phyloP scores from a whole-genome alignment of 1,284 basidiomycete species.

The Moesziomyces sp. region DNA sequence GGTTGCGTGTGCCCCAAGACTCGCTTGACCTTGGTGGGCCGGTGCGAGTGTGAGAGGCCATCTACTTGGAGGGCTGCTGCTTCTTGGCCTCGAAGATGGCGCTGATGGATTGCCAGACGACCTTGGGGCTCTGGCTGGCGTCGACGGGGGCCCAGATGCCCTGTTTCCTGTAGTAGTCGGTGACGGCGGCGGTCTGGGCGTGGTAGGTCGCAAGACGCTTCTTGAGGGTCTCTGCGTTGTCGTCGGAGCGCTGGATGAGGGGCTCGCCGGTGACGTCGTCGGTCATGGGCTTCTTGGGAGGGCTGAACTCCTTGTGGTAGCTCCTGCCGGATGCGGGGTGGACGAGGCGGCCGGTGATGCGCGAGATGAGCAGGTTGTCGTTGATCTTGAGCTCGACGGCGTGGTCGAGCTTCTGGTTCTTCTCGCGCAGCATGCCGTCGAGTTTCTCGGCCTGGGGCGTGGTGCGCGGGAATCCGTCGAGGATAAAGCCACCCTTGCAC shows the following conservation, averaged over 20 bases:
- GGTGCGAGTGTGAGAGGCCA: neutral
- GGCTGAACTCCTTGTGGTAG: constrained; percentile 95
- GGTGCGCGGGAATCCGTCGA: constrained; percentile 98
- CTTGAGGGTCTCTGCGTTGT: constrained; percentile 80
- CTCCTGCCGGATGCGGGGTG: constrained; percentile 88
- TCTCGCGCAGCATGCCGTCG: constrained; percentile 83
- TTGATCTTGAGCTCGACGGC: constrained; percentile 92
- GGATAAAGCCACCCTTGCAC: constrained; percentile 95
- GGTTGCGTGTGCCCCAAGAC: neutral
- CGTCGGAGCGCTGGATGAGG: constrained; percentile 73
- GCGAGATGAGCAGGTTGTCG: constrained; percentile 93
- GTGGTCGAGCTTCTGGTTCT: constrained; percentile 85
- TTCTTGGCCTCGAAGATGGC: constrained; percentile 66
- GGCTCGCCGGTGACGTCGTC: constrained; percentile 97
- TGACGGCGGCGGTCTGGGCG: constrained; percentile 90
- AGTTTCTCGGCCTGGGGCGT: constrained; percentile 98
- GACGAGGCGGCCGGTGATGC: constrained; percentile 94
- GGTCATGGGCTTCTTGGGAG: constrained; percentile 91
- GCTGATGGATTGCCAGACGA: constrained; percentile 87
- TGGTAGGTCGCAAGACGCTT: constrained; percentile 91
- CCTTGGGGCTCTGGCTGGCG: constrained; percentile 87
- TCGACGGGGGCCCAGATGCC: constrained; percentile 79
- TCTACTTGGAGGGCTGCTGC: constrained; percentile 17
- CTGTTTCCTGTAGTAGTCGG: constrained; percentile 94
- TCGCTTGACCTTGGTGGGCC: neutral